Percentiles rank a stretch among this genome's conserved stretches.
These are phyloP conservation scores for Schwanniomyces polymorphus DNA, from an alignment of 805 yeast species.

Conservation along the genomic window DNA sequence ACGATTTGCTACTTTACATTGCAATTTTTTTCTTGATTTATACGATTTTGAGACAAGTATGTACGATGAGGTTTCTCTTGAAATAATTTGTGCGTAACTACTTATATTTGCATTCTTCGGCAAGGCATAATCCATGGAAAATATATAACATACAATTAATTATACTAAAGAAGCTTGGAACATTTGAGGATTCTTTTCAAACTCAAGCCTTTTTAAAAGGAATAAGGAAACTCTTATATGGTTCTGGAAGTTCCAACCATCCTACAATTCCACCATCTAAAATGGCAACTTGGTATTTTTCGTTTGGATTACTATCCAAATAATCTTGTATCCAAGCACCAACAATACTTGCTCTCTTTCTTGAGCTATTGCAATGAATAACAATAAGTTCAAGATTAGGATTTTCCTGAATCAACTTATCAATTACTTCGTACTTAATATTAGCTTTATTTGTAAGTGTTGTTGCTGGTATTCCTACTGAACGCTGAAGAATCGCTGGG, in stretches of 20 bases:
- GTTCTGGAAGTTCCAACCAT: constrained; percentile 14
- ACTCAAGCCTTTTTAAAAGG: not conserved
- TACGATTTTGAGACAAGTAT: no score
- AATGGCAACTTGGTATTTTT: constrained; percentile 14
- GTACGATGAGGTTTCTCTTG: no score
- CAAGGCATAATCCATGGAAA: no score
- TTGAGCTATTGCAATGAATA: not conserved
- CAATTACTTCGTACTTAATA: constrained; percentile 12
- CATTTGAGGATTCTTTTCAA: not conserved
- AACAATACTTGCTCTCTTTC: not conserved
- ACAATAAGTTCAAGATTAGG: constrained; percentile 9
- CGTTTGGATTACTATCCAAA: constrained; percentile 8
- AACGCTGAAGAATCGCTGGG: constrained; percentile 13
- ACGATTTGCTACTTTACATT: no score
- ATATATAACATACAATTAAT: no score
- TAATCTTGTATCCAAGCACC: constrained; percentile 13
- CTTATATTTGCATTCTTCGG: no score
- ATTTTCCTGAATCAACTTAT: constrained; percentile 8
- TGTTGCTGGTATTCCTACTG: constrained; percentile 21
- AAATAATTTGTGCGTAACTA: no score
- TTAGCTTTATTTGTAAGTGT: constrained; percentile 13
- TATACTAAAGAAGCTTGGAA: not conserved
- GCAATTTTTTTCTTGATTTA: no score
- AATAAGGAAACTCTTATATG: constrained; percentile 1
- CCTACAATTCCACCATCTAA: constrained; percentile 22